Base-by-base conservation (phyloP, 2,329 filamentous ascomycete species). In the Paracorniculantispora psalliotae region DNA sequence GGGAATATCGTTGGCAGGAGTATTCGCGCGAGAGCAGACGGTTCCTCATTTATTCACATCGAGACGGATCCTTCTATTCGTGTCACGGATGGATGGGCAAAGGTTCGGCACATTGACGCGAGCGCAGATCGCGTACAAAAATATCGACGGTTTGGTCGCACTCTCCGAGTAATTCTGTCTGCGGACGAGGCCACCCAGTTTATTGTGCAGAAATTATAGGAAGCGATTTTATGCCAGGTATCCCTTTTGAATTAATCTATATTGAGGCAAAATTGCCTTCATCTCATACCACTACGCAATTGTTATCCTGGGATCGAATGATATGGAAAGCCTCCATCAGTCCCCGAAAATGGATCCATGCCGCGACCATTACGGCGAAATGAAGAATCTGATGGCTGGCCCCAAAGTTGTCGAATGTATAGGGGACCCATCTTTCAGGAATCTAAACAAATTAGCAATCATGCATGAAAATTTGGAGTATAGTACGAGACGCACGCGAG, bases 361-460 rank as follows among this genome's bases (percentile, higher is more conserved):
- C 59, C 10, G 48, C 59, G 19, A 59, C n/a, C 53, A 59, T 61
- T 26, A 62, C 59, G 0, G 55, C 41, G 4, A 62, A 25, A 13
- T 62, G 61, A 3, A 62, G 47, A 2, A 61, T 51, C 49, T 62
- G 61, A 21, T 62, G 61, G 21, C 61, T 62, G 3, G 59, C 58
- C n/a, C 61, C 61, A 33, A 58, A 54, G 2, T 37, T 59, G 21
- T 61, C 61, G 49, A 62, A 62, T 10, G 44, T 61, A 19, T 51
- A 58, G 0, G 61, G 61, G 39, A 48, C 21, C 50, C 49, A 62
- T 30, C 59, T 19, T 41, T 62, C 61, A 2, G 61, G 61, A 52
- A 61, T 37, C 61, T 62, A 3, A 2, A 13, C 2, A 6, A 6
- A 30, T 50, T 23, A 60, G 59, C 17, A 44, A 4, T 4, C n/a